phyloP scores from a whole-genome alignment of 805 yeast genomes.

The Ogataea angusta region DNA sequence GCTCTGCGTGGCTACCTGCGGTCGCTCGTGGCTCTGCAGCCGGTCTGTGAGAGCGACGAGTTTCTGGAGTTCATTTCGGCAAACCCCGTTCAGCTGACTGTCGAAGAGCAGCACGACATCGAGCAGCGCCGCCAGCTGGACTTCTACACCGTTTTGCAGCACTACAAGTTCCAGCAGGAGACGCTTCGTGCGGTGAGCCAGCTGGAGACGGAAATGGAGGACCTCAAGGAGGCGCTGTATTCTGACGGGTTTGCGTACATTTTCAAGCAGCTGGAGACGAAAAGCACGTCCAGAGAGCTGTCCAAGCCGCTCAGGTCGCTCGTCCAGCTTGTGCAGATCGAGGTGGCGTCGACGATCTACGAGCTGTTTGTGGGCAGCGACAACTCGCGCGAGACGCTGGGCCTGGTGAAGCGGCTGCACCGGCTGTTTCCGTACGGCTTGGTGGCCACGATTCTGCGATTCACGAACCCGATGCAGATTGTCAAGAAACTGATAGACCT shows the following conservation, averaged over 20 bases:
- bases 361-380: conserved; percentile 80
- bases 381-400: conserved; percentile 69
- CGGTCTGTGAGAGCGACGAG: conserved; percentile 49
- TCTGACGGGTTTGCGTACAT: conserved; percentile 53
- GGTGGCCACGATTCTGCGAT: conserved; percentile 70
- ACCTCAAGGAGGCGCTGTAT: conserved; percentile 27
- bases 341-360: conserved; percentile 79
- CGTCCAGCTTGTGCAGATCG: conserved; percentile 78
- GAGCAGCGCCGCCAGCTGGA: conserved; percentile 60
- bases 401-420: conserved; percentile 70
- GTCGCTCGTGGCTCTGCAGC: conserved; percentile 49
- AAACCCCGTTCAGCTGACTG: conserved; percentile 38
- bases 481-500: conserved; percentile 77
- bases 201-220: conserved; percentile 42
- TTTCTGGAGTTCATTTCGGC: conserved; percentile 53
- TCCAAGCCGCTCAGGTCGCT: conserved; percentile 68
- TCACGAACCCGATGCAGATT: conserved; percentile 85
- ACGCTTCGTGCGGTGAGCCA: conserved; percentile 29
- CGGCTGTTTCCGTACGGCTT: conserved; percentile 74
- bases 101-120: conserved; percentile 52
- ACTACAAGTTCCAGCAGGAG: conserved; percentile 68
- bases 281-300: conserved; percentile 50
- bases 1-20: conserved; percentile 73
- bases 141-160: conserved; percentile 50
- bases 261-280: conserved; percentile 62